These are phyloP conservation scores for Botrytis byssoidea DNA, from an alignment of 2,329 filamentous ascomycete genomes.

Conservation along the genomic window DNA sequence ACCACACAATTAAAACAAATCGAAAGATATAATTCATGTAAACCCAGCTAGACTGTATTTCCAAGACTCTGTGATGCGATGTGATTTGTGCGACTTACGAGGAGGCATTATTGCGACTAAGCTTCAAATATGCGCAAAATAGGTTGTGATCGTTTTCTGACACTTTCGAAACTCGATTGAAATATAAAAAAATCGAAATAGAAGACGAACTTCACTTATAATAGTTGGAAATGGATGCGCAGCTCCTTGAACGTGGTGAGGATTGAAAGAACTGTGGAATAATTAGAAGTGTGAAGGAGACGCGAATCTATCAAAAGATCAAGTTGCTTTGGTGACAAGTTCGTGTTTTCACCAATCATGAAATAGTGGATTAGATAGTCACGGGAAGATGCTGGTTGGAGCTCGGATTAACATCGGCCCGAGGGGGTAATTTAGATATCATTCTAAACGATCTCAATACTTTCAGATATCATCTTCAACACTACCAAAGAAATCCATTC, in stretches of 20 bases:
- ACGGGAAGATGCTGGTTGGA: background rate
- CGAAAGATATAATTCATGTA: background rate
- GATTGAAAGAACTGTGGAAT: background rate
- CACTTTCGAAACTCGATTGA: background rate
- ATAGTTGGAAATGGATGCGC: background rate
- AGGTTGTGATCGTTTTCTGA: background rate
- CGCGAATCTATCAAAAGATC: background rate
- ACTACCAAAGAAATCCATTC: no score
- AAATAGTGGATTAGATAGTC: background rate
- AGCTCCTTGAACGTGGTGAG: background rate
- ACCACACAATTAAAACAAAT: conserved; percentile 21
- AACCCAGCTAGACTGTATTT: background rate
- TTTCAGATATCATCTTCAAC: background rate
- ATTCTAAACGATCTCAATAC: background rate
- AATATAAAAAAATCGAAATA: background rate
- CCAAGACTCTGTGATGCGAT: background rate
- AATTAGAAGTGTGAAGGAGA: background rate
- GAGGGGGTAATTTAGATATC: background rate
- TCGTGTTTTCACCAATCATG: conserved; percentile 3
- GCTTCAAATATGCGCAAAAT: background rate
- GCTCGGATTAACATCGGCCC: background rate
- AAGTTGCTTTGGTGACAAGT: background rate
- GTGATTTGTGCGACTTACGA: conserved; percentile 32
- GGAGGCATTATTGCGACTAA: conserved; percentile 33
- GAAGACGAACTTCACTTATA: background rate